Conservation (phyloP, 2,329 filamentous ascomycete genomes). For the Ceratocystis diversiconidia region DNA sequence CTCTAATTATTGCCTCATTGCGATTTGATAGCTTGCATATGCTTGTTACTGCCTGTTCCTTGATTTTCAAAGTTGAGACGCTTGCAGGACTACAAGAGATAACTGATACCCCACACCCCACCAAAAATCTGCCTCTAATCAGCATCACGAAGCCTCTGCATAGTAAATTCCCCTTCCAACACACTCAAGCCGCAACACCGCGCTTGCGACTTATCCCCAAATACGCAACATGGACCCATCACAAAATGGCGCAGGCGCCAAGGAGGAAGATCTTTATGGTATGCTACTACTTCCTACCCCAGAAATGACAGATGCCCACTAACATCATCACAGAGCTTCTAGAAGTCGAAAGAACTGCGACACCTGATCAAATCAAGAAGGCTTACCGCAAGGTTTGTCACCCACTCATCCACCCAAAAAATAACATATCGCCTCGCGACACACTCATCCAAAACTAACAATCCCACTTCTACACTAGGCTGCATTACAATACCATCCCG, state of each 20-base stretch:
- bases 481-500: conserved; percentile 77
- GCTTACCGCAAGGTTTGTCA: conserved; percentile 77
- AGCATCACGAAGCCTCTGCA: conserved; percentile 2
- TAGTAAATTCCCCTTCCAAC: not conserved
- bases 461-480: conserved; percentile 40
- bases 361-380: conserved; percentile 76
- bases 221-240: not conserved
- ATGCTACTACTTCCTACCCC: conserved; percentile 20
- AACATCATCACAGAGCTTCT: conserved; percentile 50
- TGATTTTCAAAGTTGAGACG: not conserved
- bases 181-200: conserved; percentile 8
- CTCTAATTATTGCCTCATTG: not conserved
- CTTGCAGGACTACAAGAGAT: not conserved
- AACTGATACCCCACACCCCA: conserved; percentile 14
- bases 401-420: not conserved
- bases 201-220: conserved; percentile 3
- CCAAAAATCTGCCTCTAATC: conserved; percentile 14
- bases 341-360: conserved; percentile 56
- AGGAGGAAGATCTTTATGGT: conserved; percentile 50
- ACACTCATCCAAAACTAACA: too few relatives aligned
- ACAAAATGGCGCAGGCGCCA: conserved; percentile 20
- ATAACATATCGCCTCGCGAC: conserved; percentile 2
- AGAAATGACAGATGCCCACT: not conserved
- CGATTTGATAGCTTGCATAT: not conserved
- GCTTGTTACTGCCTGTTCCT: not conserved